Evolutionary conservation across 169 alveolate genomes (phyloP).

Genomic region (Plasmodium knowlesi): DNA sequence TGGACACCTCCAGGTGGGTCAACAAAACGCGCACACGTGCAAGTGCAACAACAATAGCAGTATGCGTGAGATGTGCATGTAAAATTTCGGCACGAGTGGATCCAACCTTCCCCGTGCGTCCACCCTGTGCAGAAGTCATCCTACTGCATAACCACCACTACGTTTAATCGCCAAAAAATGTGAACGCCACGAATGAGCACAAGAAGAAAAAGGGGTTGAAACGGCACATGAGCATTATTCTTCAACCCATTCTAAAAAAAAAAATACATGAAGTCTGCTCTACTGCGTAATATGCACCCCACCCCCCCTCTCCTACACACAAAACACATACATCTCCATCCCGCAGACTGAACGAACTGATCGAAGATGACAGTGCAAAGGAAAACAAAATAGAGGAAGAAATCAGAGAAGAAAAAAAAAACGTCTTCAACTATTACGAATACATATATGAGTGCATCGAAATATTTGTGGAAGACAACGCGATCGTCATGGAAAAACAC

Average conservation of each 20-base stretch:
- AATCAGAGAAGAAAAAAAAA: constrained; percentile 63
- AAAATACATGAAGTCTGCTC: neutral
- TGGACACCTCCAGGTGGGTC: constrained; percentile 30
- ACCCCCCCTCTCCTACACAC: neutral
- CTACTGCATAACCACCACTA: neutral
- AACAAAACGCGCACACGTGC: too few relatives aligned
- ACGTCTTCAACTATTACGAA: constrained; percentile 52
- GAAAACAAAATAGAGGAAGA: constrained; percentile 74
- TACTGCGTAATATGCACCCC: neutral
- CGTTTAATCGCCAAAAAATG: neutral
- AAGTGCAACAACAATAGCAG: too few relatives aligned
- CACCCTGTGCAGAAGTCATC: neutral
- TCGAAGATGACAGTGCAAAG: constrained; percentile 32
- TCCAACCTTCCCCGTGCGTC: too few relatives aligned
- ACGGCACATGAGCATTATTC: neutral
- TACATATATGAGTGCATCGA: constrained; percentile 71
- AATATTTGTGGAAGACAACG: constrained; percentile 37
- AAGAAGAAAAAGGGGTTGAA: neutral
- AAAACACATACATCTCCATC: neutral
- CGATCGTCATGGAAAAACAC: constrained; percentile 32
- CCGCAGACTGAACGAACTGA: constrained; percentile 40
- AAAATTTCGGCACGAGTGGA: too few relatives aligned
- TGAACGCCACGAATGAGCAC: neutral
- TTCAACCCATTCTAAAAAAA: neutral
- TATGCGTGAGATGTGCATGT: neutral